These are phyloP conservation scores for Agarophyton chilense DNA, from an alignment of 23 red algal species.

Conservation along the genomic window DNA sequence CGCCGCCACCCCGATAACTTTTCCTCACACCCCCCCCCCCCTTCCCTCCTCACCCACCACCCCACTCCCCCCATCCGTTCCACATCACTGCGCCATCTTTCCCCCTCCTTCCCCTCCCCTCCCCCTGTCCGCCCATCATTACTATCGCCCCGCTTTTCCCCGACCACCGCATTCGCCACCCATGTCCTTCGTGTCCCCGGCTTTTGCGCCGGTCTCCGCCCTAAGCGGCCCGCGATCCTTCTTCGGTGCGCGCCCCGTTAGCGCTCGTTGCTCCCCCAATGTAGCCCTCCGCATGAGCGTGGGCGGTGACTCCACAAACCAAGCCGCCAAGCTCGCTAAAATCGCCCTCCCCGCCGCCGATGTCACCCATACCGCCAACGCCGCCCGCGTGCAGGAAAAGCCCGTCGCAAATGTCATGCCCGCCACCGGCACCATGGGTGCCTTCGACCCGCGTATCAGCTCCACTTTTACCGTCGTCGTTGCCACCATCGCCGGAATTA, in stretches of 20 bases:
- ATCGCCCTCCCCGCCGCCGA: slow-evolving; percentile 12
- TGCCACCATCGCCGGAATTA: slow-evolving; percentile 38
- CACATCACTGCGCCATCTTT: neutral
- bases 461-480: slow-evolving; percentile 47
- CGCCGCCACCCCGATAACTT: neutral
- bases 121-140: neutral
- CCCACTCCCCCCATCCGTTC: neutral
- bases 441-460: slow-evolving; percentile 39
- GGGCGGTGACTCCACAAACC: neutral
- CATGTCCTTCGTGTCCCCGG: slow-evolving; percentile 27
- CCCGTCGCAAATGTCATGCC: slow-evolving; percentile 46
- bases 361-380: slow-evolving; percentile 2
- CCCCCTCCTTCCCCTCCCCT: neutral
- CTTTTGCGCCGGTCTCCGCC: neutral
- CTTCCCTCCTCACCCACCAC: neutral
- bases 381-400: slow-evolving; percentile 7
- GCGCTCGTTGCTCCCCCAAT: slow-evolving; percentile 1
- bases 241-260: slow-evolving; percentile 14
- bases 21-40: neutral
- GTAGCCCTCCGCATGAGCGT: slow-evolving; percentile 25
- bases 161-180: neutral
- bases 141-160: neutral
- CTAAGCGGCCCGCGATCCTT: slow-evolving; percentile 21
- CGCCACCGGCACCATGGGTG: slow-evolving; percentile 6
- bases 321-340: slow-evolving; percentile 18